Percentiles rank a stretch among this genome's conserved stretches.
These are phyloP conservation scores for Paramecium primaurelia DNA, from an alignment of 73 alveolate genomes.

Conservation along the genomic window DNA sequence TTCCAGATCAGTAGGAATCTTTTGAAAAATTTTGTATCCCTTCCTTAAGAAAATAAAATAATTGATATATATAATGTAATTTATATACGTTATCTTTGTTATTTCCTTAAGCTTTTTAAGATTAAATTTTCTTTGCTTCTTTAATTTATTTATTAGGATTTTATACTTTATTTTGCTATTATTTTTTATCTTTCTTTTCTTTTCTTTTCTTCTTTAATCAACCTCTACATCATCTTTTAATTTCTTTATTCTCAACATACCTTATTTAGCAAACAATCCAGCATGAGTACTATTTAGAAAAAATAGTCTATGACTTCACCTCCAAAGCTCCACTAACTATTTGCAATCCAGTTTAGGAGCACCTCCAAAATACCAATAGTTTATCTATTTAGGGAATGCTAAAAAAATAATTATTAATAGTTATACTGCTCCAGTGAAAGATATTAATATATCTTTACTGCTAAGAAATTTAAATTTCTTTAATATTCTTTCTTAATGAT, in stretches of 20 bases:
- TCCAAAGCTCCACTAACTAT: conserved; percentile 86
- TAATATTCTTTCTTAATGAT: too few relatives aligned
- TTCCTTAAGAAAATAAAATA: not conserved
- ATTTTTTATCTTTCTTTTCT: too few relatives aligned
- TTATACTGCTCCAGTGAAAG: too few relatives aligned
- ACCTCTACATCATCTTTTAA: conserved; percentile 77
- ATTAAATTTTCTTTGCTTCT: not conserved
- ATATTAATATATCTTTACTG: too few relatives aligned
- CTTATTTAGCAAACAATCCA: conserved; percentile 74
- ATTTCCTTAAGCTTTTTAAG: not conserved
- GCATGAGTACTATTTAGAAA: conserved; percentile 63
- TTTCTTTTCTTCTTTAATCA: not conserved
- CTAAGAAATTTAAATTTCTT: too few relatives aligned
- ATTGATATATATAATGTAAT: not conserved
- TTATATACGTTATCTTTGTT: not conserved
- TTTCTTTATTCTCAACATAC: conserved; percentile 74
- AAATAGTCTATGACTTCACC: conserved; percentile 15
- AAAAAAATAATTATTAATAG: not conserved
- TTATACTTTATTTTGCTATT: not conserved
- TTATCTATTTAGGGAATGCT: conserved; percentile 76
- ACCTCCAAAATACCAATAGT: conserved; percentile 89
- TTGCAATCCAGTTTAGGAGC: conserved; percentile 74
- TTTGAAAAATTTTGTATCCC: too few relatives aligned
- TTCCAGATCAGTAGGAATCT: too few relatives aligned
- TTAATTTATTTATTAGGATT: not conserved